A percentile compares a stretch with the other conserved stretches of the same genome.
Conservation (phyloP, 169 alveolate genomes). For the Eimeria zaria region DNA sequence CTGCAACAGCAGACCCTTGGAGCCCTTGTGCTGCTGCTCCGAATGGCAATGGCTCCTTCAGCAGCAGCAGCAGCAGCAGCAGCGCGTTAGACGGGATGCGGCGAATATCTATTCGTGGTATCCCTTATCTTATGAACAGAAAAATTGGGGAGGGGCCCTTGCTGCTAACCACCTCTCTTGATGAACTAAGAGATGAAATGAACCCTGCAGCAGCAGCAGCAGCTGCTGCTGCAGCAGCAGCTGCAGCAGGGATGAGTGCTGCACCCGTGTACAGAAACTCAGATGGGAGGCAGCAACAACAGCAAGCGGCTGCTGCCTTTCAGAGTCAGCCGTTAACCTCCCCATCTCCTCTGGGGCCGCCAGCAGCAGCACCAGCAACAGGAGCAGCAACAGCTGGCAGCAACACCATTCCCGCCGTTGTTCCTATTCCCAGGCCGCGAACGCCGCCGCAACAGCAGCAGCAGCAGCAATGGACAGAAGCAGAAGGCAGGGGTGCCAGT, state of each 20-base stretch:
- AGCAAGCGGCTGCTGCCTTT: background rate
- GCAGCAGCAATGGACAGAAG: background rate
- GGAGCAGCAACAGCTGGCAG: background rate
- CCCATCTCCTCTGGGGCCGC: background rate
- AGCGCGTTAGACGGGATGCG: slow-evolving; percentile 4
- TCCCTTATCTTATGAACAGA: slow-evolving; percentile 11
- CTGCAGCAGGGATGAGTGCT: background rate
- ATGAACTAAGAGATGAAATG: slow-evolving; percentile 20
- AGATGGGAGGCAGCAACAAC: background rate
- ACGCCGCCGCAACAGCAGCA: background rate
- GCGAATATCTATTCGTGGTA: background rate
- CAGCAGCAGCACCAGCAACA: background rate
- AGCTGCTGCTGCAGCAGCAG: slow-evolving; percentile 30
- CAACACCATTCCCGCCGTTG: background rate
- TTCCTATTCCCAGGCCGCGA: background rate
- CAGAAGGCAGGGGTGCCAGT: background rate
- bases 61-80: background rate
- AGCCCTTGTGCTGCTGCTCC: background rate
- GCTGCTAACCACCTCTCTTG: slow-evolving; percentile 32
- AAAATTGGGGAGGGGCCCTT: slow-evolving; percentile 41
- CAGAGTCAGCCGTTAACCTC: background rate
- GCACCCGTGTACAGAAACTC: background rate
- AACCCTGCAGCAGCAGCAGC: too few relatives aligned
- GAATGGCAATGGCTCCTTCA: background rate
- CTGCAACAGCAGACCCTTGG: background rate